Conservation (phyloP, 345 rosid species). For the Salix caprea region DNA sequence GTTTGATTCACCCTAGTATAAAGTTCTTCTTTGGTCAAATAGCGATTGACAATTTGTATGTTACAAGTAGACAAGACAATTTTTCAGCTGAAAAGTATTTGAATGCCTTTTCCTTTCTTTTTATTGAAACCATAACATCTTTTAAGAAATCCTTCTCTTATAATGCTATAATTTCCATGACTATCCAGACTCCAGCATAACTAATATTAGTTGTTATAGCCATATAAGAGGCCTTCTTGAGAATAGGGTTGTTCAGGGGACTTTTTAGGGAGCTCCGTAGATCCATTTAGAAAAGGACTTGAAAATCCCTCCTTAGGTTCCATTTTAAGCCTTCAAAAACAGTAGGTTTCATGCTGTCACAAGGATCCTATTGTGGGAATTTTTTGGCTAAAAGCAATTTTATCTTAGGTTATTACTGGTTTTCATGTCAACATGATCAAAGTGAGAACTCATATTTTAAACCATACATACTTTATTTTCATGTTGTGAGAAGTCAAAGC, state of each 20-base stretch:
- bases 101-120: neutral
- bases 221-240: neutral
- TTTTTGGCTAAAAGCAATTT: neutral
- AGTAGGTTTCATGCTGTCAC: neutral
- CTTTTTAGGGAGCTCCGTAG: neutral
- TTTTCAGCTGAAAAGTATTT: neutral
- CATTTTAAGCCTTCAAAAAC: neutral
- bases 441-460: neutral
- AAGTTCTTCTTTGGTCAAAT: neutral
- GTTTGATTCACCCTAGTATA: conserved; percentile 31
- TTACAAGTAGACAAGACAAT: neutral
- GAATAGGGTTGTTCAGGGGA: neutral
- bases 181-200: neutral
- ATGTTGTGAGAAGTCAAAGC: neutral
- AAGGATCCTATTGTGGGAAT: neutral
- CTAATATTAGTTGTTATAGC: neutral
- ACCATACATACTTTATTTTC: neutral
- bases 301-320: neutral
- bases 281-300: neutral
- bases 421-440: neutral
- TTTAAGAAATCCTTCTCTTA: neutral
- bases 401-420: neutral
- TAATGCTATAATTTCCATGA: neutral
- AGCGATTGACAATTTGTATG: neutral
- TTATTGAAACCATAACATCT: neutral